A percentile compares a stretch with the other conserved stretches of the same genome.
phyloP scores from a whole-genome alignment of 225 moss, liverwort and hornwort genomes.

The Asterella californica region DNA sequence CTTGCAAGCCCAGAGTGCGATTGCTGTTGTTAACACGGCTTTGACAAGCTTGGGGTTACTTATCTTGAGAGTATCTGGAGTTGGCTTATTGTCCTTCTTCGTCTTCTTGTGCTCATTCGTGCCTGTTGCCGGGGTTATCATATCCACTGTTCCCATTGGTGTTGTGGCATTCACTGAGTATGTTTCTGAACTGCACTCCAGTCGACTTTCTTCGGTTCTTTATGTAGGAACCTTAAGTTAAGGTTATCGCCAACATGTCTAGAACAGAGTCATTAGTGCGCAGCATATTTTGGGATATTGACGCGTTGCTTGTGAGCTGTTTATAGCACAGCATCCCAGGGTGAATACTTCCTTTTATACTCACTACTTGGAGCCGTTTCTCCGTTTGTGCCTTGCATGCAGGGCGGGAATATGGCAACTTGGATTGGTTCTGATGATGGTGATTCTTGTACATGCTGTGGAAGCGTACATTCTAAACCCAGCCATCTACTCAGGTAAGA shows the following conservation, averaged over 20 bases:
- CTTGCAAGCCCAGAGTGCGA: constrained; percentile 60
- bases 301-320: too few species aligned
- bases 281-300: too few species aligned
- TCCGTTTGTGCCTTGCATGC: not conserved
- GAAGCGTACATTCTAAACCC: constrained; percentile 62
- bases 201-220: not conserved
- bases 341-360: too few species aligned
- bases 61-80: constrained; percentile 46
- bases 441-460: constrained; percentile 59
- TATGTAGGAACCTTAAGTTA: too few species aligned
- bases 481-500: constrained; percentile 55
- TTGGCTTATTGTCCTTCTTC: constrained; percentile 48
- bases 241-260: too few species aligned
- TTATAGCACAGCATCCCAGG: too few species aligned
- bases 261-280: too few species aligned
- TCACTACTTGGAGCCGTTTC: not conserved
- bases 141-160: constrained; percentile 64
- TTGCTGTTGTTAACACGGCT: constrained; percentile 55
- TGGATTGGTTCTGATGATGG: constrained; percentile 52
- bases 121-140: constrained; percentile 59
- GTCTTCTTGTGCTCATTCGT: constrained; percentile 59
- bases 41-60: constrained; percentile 52
- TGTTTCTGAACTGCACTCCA: not conserved
- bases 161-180: constrained; percentile 57
- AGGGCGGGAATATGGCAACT: constrained; percentile 52